Evolutionary conservation across 192 early-diverging fungal species (phyloP).

Genomic region (Polychytrium aggregatum): DNA sequence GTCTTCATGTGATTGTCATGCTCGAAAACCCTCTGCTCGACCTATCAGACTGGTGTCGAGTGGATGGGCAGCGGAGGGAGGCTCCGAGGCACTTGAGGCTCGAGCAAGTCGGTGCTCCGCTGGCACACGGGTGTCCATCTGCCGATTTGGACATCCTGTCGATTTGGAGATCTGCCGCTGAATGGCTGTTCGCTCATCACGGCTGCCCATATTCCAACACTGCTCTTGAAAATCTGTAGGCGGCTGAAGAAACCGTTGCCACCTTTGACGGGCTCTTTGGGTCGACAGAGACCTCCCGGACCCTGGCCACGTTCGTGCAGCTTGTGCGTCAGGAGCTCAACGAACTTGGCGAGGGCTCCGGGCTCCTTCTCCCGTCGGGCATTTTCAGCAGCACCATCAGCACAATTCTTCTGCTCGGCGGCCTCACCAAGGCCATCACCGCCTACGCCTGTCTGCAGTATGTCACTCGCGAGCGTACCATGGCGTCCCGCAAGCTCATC

Average conservation of each 20-base stretch:
- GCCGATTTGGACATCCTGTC: too few relatives aligned
- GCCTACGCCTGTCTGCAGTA: constrained; percentile 29
- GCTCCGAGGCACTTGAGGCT: too few relatives aligned
- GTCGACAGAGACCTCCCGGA: constrained; percentile 87
- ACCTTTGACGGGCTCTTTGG: constrained; percentile 94
- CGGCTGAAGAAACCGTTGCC: constrained; percentile 78
- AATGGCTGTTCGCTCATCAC: too few relatives aligned
- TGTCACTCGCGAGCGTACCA: constrained; percentile 23
- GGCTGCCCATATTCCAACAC: too few relatives aligned
- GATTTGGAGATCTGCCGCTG: too few relatives aligned
- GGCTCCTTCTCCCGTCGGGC: too few relatives aligned
- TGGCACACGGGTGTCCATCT: too few relatives aligned
- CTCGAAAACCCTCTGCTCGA: too few relatives aligned
- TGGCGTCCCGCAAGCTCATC: constrained; percentile 17
- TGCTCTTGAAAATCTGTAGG: constrained; percentile 25
- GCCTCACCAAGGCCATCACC: constrained; percentile 19
- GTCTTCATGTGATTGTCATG: too few relatives aligned
- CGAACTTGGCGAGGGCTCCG: constrained; percentile 16
- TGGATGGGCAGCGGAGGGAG: too few relatives aligned
- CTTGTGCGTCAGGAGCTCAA: constrained; percentile 18
- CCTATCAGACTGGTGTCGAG: too few relatives aligned
- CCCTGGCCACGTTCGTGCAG: constrained; percentile 73
- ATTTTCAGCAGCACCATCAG: constrained; percentile 8
- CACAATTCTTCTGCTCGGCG: constrained; percentile 17
- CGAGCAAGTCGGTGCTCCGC: too few relatives aligned